Conservation (phyloP, 768 basidiomycete genomes). For the Naganishia vaughanmartiniae region DNA sequence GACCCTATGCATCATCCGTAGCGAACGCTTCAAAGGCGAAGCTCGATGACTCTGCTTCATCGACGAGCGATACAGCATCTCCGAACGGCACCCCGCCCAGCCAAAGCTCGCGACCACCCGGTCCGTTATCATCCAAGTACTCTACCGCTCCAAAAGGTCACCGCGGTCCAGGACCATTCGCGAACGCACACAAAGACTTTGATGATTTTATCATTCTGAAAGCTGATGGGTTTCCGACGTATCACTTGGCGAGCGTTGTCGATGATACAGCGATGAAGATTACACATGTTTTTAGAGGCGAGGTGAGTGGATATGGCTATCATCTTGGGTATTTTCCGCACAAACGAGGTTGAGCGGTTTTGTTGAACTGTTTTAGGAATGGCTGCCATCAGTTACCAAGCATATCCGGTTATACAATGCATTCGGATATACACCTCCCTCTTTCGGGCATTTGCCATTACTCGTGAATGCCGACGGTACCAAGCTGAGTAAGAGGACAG, state of each 20-base stretch:
- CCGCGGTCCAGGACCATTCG: slow-evolving; percentile 19
- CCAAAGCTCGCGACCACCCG: background rate
- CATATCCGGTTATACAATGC: slow-evolving; percentile 85
- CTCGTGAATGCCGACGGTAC: slow-evolving; percentile 83
- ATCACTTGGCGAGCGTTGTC: slow-evolving; percentile 91
- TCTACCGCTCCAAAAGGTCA: slow-evolving; percentile 24
- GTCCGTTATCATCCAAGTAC: slow-evolving; percentile 7
- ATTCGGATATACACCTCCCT: slow-evolving; percentile 67
- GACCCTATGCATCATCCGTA: slow-evolving; percentile 41
- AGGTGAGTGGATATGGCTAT: slow-evolving; percentile 58
- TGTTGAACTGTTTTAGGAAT: slow-evolving; percentile 64
- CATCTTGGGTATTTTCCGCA: background rate
- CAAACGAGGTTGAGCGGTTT: background rate
- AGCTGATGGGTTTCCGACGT: slow-evolving; percentile 88
- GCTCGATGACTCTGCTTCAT: background rate
- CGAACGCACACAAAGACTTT: slow-evolving; percentile 44
- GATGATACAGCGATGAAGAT: slow-evolving; percentile 96
- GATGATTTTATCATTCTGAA: slow-evolving; percentile 92
- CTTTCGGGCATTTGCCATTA: slow-evolving; percentile 87
- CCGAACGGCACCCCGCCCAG: background rate
- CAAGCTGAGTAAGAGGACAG: slow-evolving; percentile 92
- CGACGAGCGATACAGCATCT: background rate
- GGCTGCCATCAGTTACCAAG: slow-evolving; percentile 87
- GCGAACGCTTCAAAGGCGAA: background rate
- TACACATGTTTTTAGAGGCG: slow-evolving; percentile 90